Base-by-base conservation (phyloP, 768 basidiomycete species). In the Phlebiopsis gigantea region DNA sequence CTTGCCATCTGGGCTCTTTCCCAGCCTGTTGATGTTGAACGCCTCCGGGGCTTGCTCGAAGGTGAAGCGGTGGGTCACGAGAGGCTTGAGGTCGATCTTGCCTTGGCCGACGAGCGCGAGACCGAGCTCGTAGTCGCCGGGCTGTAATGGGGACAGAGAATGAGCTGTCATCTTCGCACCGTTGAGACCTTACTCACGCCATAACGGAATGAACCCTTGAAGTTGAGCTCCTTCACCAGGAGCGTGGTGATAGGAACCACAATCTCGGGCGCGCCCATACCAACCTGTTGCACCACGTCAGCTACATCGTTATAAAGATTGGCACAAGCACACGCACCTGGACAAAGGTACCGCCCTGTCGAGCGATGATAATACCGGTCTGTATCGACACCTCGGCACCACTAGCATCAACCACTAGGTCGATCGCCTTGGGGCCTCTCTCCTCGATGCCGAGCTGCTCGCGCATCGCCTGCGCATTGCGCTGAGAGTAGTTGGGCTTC, bases 121-220 rank as follows among this genome's bases (percentile, higher is more conserved):
- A 15, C 93, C 88, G 57, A 92, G 78, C 24, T 82, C 81, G 69
- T 96, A 97, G 68, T 88, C 87, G 12, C 92, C 93, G 42, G 91
- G 83, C 87, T 90, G 56, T 30, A 42, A 26, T 26, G 46, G 55
- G 34, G 43, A 29, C 15, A 53, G 50, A 31, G 31, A 58, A 19
- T 24, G 56, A 24, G 53, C 22, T 49, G 22, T 19, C 29, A 6
- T 4, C 34, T 24, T 10, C 24, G 25, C 17, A 15, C 26, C 34
- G 22, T 29, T 42, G 19, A 21, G 43, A 44, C n/a, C 45, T 53
- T 4, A 74, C 81, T 56, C 69, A 90, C 83, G 15, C 84, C 88
- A 64, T 89, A 95, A 63, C 95, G 85, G 87, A 97, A 97, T n/a
- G 90, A 91, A 34, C 94, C 93, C 64, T 87, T 89, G 70, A 93